Percentiles rank a stretch among this genome's conserved stretches.
phyloP scores from a whole-genome alignment of 768 basidiomycete species.

The Dendrothele bispora region DNA sequence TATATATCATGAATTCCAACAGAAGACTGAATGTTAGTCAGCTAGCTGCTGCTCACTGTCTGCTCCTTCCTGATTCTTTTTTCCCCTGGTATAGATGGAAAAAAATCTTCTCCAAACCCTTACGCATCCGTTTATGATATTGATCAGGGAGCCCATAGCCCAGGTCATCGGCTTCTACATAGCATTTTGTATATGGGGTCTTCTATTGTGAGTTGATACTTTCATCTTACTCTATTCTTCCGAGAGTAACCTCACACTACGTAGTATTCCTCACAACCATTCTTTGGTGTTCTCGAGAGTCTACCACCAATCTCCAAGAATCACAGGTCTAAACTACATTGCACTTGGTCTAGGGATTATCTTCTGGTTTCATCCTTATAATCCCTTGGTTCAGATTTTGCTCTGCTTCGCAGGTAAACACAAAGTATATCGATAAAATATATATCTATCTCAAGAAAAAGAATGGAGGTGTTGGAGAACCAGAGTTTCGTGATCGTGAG shows the following conservation, averaged over 20 bases:
- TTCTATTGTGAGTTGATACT: conserved; percentile 50
- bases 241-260: conserved; percentile 62
- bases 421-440: conserved; percentile 52
- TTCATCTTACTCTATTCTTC: too few species aligned
- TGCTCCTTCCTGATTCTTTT: too few species aligned
- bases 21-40: too few species aligned
- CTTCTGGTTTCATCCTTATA: too few species aligned
- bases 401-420: conserved; percentile 52
- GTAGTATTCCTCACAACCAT: conserved; percentile 51
- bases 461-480: conserved; percentile 43
- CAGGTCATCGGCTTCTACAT: conserved; percentile 68
- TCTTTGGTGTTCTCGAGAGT: conserved; percentile 57
- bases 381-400: conserved; percentile 68
- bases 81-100: too few species aligned
- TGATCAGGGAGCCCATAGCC: conserved; percentile 60
- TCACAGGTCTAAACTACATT: too few species aligned
- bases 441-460: conserved; percentile 50
- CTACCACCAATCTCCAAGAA: too few species aligned
- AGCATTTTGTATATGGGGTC: conserved; percentile 65
- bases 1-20: neutral
- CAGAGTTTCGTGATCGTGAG: conserved; percentile 50
- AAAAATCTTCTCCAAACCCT: conserved; percentile 51
- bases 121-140: conserved; percentile 65
- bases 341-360: too few species aligned
- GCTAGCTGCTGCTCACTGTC: too few species aligned